These are phyloP conservation scores for Verticillium nubilum DNA, from an alignment of 2,329 filamentous ascomycete species.

Conservation along the genomic window DNA sequence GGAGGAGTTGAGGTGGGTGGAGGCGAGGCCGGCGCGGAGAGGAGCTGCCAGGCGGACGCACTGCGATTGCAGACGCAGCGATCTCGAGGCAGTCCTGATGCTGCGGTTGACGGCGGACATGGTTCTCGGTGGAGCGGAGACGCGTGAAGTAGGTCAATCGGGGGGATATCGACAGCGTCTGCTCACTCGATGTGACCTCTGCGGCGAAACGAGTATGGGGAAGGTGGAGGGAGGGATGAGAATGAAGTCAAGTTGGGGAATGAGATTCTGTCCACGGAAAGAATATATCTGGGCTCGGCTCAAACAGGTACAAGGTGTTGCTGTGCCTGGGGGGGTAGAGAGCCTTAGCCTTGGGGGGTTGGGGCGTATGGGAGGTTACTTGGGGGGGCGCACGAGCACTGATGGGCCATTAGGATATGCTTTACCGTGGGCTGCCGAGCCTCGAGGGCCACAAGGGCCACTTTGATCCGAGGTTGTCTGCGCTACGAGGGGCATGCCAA, in stretches of 20 bases:
- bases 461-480: conserved; percentile 14
- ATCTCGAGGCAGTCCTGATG: conserved; percentile 49
- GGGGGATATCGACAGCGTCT: conserved; percentile 1
- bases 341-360: neutral
- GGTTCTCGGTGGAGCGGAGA: conserved; percentile 7
- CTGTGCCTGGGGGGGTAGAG: neutral
- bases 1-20: conserved; percentile 23
- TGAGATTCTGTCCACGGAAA: conserved; percentile 1
- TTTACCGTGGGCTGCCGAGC: conserved; percentile 12
- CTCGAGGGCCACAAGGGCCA: conserved; percentile 7
- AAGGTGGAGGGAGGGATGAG: neutral
- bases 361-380: neutral
- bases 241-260: neutral
- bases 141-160: conserved; percentile 6
- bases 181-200: neutral
- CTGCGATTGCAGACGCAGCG: conserved; percentile 41
- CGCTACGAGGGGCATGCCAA: neutral
- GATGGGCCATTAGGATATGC: conserved; percentile 5
- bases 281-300: conserved; percentile 1
- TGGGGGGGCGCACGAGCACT: neutral
- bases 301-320: neutral
- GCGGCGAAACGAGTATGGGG: neutral
- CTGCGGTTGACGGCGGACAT: conserved; percentile 53
- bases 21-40: conserved; percentile 27
- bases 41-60: conserved; percentile 28